Evolutionary conservation across 2,329 filamentous ascomycete species (phyloP), one percentile per base, ranked within the genome.

Genomic region (Ophiostoma sp.): DNA sequence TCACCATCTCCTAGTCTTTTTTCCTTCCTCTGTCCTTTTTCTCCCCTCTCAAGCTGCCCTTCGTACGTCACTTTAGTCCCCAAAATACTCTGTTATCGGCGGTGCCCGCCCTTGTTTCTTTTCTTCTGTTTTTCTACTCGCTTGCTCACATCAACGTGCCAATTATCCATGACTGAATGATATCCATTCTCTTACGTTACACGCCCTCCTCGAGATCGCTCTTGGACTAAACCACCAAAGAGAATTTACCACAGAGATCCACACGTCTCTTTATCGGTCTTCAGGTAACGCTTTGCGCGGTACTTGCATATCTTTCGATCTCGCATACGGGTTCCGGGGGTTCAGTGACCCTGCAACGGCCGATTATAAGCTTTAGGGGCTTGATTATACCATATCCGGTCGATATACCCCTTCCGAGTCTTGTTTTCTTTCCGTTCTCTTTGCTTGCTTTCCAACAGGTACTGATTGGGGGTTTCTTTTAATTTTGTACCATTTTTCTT

Each of bases 141-240:
- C 41, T 47, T 27, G 40, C 9, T 6, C 63, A 5, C 9, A 8
- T 44, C 63, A 36, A 27, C 63, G 27, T 45, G 42, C 63, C 63
- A 42, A 63, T 44, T 45, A 44, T 27, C 63, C 63, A 64, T 64
- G 63, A 64, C 63, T 42, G 40, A 64, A 45, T 64, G 42, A 36
- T 64, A 64, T 64, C 42, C 63, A 27, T 45, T 18, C 41, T 64
- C 41, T 64, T 64, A 64, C 63, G 63, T 64, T 64, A 36, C 63
- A 47, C 63, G 6, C 63, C 42, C 16, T n/a, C 60, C 45, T 27
- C 14, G 27, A 55, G 6, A 18, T 8, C 49, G 49, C 27, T 27
- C 27, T 27, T 27, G 27, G 27, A 27, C 27, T 27, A 27, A 27
- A 27, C 27, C 27, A 27, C 38, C 55, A 40, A 38, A 40, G 18